Percentiles rank a stretch among this genome's conserved stretches.
phyloP scores from a whole-genome alignment of 129 eudicot species.

The Deinandra increscens region DNA sequence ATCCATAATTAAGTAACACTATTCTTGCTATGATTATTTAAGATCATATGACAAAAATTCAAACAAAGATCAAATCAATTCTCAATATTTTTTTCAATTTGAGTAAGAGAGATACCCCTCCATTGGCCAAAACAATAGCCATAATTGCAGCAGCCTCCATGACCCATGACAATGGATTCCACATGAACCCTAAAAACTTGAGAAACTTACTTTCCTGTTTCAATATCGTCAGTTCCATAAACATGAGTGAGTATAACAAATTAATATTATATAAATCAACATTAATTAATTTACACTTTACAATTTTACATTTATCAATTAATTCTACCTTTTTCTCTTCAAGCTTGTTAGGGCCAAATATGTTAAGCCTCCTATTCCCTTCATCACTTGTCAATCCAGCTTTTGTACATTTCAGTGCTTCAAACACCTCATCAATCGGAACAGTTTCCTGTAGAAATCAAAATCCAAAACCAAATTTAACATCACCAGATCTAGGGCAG shows the following conservation, averaged over 20 bases:
- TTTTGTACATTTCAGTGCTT: slow-evolving; percentile 57
- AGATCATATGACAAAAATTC: neutral
- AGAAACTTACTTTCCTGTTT: slow-evolving; percentile 66
- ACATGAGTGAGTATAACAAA: neutral
- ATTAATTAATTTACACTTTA: too few relatives aligned
- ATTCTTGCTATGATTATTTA: neutral
- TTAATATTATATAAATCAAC: neutral
- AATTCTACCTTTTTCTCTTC: slow-evolving; percentile 70
- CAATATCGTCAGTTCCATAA: slow-evolving; percentile 12
- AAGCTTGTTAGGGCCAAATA: slow-evolving; percentile 79
- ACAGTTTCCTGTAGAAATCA: slow-evolving; percentile 54
- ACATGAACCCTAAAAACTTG: slow-evolving; percentile 82
- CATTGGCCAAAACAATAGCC: slow-evolving; percentile 88
- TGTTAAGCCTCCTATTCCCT: slow-evolving; percentile 53
- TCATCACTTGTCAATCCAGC: slow-evolving; percentile 61
- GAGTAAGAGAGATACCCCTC: slow-evolving; percentile 50
- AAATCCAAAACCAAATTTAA: neutral
- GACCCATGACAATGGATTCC: slow-evolving; percentile 97
- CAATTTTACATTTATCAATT: too few relatives aligned
- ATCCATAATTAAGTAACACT: too few relatives aligned
- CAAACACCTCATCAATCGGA: slow-evolving; percentile 78
- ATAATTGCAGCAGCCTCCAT: slow-evolving; percentile 89
- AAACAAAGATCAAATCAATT: too few relatives aligned
- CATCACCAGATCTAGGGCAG: too few relatives aligned
- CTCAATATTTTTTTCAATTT: neutral